Conservation (phyloP, 208 protist genomes). For the Paratrypanosoma confusum region DNA sequence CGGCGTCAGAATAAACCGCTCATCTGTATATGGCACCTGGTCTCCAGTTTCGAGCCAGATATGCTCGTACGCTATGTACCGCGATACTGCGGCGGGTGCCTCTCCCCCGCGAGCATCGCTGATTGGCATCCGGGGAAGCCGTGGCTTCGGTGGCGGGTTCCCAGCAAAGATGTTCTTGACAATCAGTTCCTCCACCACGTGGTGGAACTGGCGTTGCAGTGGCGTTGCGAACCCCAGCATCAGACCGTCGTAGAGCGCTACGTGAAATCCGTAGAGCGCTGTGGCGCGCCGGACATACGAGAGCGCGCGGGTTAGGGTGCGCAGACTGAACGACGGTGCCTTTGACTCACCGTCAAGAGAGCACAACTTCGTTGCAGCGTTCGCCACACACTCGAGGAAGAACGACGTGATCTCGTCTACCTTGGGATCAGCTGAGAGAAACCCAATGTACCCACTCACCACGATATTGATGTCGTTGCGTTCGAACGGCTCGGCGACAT, state of each 20-base stretch:
- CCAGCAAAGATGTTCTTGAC: conserved; percentile 74
- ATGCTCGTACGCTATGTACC: conserved; percentile 88
- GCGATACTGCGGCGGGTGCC: conserved; percentile 4
- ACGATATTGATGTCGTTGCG: conserved; percentile 91
- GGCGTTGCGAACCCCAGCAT: conserved; percentile 95
- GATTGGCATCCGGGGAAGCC: conserved; percentile 21
- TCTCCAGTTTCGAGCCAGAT: conserved; percentile 90
- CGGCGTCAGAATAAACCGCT: conserved; percentile 94
- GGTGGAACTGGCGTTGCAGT: conserved; percentile 83
- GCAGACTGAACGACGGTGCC: conserved; percentile 95
- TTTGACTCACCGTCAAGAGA: conserved; percentile 88
- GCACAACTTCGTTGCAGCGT: conserved; percentile 77
- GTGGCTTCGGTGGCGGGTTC: conserved; percentile 52
- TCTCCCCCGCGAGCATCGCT: too few relatives aligned
- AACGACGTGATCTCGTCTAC: conserved; percentile 92
- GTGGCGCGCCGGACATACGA: conserved; percentile 84
- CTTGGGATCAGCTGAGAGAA: conserved; percentile 60
- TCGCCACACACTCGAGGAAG: conserved; percentile 87
- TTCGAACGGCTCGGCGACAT: conserved; percentile 94
- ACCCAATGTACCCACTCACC: conserved; percentile 84
- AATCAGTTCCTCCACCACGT: conserved; percentile 83
- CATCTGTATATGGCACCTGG: conserved; percentile 29
- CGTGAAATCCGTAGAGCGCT: conserved; percentile 89
- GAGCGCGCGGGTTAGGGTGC: conserved; percentile 96
- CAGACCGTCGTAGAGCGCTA: conserved; percentile 94